Evolutionary conservation across 352 stramenopile species (phyloP).

Genomic region (Globisporangium canariense): DNA sequence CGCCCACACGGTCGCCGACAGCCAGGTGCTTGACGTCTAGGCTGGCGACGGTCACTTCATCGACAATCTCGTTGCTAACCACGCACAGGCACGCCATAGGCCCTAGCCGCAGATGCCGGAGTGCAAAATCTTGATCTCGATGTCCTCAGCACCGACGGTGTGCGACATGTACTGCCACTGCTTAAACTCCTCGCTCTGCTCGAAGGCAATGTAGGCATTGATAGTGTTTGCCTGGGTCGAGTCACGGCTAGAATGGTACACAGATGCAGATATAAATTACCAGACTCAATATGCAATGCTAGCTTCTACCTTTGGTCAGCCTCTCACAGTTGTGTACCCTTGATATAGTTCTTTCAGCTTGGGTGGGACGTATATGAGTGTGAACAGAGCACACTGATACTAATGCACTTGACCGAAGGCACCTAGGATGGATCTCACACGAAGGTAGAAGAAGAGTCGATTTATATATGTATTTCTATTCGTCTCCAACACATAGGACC

Average conservation of each 20-base stretch:
- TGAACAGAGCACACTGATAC: background rate
- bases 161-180: slow-evolving; percentile 41
- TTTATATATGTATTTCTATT: background rate
- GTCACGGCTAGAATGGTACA: no score
- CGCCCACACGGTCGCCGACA: no score
- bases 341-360: background rate
- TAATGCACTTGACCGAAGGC: background rate
- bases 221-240: slow-evolving; percentile 1
- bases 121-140: slow-evolving; percentile 64
- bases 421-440: background rate
- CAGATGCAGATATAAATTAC: no score
- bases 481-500: no score
- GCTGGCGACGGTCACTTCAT: no score
- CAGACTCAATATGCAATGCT: no score
- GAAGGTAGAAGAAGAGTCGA: background rate
- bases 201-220: slow-evolving; percentile 39
- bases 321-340: background rate
- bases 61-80: slow-evolving; percentile 1
- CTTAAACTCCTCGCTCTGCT: slow-evolving; percentile 26
- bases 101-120: slow-evolving; percentile 61
- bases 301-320: no score
- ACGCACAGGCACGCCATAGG: slow-evolving; percentile 39
- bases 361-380: background rate
- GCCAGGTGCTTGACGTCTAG: no score
- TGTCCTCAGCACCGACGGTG: slow-evolving; percentile 36